phyloP scores from a whole-genome alignment of 805 yeast species.

The Candida incommunis region DNA sequence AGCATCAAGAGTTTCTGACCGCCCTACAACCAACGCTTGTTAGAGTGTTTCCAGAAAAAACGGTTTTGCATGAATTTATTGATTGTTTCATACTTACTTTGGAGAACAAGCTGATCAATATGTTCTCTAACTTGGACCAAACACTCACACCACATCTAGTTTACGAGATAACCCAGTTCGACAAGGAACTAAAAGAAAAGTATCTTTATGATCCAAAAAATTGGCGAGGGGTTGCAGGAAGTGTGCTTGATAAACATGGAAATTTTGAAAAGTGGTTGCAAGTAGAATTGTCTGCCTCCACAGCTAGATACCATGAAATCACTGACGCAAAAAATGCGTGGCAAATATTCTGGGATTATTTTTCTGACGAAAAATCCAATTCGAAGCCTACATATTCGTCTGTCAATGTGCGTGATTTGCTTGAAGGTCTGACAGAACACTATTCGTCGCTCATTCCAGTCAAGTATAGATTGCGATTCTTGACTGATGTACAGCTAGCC shows the following conservation, averaged over 20 bases:
- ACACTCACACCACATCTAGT: conserved; percentile 43
- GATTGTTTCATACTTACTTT: conserved; percentile 26
- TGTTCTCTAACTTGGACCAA: conserved; percentile 20
- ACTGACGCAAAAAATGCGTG: conserved; percentile 35
- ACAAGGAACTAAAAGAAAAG: conserved; percentile 29
- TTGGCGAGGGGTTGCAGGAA: conserved; percentile 33
- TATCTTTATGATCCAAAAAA: conserved; percentile 33
- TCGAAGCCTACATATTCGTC: conserved; percentile 55
- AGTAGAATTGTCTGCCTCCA: conserved; percentile 33
- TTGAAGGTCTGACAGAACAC: conserved; percentile 42
- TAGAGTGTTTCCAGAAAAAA: conserved; percentile 7
- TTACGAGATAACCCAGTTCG: conserved; percentile 44
- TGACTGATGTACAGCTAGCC: conserved; percentile 43
- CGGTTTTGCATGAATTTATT: conserved; percentile 10
- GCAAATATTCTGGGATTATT: conserved; percentile 39
- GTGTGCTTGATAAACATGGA: conserved; percentile 11
- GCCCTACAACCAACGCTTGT: conserved; percentile 10
- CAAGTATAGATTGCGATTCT: conserved; percentile 39
- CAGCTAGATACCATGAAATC: conserved; percentile 37
- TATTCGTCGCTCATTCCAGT: conserved; percentile 30
- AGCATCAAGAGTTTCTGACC: conserved; percentile 16
- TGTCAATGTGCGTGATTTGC: conserved; percentile 37
- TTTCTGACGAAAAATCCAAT: conserved; percentile 23
- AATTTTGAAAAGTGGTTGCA: conserved; percentile 34
- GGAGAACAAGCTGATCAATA: conserved; percentile 7